These are phyloP conservation scores for Suillus lakei DNA, from an alignment of 768 basidiomycete species.

Conservation along the genomic window DNA sequence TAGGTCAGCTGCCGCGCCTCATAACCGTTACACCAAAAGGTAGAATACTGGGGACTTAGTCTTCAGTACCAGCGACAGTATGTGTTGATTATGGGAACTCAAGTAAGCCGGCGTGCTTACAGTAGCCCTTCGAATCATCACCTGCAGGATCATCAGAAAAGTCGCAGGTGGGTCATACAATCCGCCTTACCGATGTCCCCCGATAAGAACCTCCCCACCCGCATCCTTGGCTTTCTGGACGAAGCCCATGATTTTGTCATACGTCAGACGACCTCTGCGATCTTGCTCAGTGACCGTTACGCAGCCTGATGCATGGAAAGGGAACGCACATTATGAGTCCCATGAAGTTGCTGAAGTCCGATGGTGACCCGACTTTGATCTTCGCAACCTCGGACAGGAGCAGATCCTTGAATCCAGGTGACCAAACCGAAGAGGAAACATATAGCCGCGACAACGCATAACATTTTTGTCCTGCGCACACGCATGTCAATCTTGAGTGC, in stretches of 20 bases:
- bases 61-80: too few species aligned
- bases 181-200: constrained; percentile 70
- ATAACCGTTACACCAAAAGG: too few species aligned
- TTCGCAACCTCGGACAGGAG: constrained; percentile 76
- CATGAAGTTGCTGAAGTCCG: constrained; percentile 85
- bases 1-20: too few species aligned
- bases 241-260: constrained; percentile 83
- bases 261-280: constrained; percentile 79
- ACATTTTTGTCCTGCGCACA: constrained; percentile 84
- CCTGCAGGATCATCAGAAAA: constrained; percentile 41
- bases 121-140: constrained; percentile 92
- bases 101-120: too few species aligned
- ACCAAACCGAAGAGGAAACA: constrained; percentile 88
- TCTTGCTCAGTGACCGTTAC: neutral
- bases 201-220: constrained; percentile 87
- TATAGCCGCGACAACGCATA: constrained; percentile 92
- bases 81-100: too few species aligned
- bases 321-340: constrained; percentile 89
- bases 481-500: neutral
- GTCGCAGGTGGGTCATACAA: neutral
- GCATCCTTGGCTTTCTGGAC: constrained; percentile 85
- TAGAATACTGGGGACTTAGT: too few species aligned
- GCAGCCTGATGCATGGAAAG: neutral
- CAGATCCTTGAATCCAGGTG: constrained; percentile 81
- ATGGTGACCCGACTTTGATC: constrained; percentile 82